These are phyloP conservation scores for Dissophora ornata DNA, from an alignment of 192 early-diverging fungal species.

Conservation along the genomic window DNA sequence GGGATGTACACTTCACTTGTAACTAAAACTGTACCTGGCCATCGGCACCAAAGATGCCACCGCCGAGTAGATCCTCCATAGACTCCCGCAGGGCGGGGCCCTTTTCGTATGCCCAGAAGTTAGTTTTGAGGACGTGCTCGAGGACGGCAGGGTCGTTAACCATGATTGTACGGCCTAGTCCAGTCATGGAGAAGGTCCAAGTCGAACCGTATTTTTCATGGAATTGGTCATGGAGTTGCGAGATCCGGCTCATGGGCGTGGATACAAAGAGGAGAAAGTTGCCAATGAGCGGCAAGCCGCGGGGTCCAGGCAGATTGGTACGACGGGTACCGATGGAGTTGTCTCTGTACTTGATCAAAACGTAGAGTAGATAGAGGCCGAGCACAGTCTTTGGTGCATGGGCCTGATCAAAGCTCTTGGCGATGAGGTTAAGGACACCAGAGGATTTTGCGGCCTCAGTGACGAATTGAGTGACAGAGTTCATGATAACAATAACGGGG, in stretches of 20 bases:
- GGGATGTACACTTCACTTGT: no score
- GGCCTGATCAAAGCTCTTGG: slow-evolving; percentile 14
- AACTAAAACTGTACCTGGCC: no score
- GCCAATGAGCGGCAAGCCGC: slow-evolving; percentile 49
- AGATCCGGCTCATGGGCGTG: slow-evolving; percentile 10
- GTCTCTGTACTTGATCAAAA: slow-evolving; percentile 39
- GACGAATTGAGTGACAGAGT: slow-evolving; percentile 1
- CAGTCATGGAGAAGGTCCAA: slow-evolving; percentile 28
- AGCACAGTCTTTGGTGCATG: slow-evolving; percentile 27
- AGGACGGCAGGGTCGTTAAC: slow-evolving; percentile 33
- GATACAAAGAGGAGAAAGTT: slow-evolving; percentile 22
- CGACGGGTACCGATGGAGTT: slow-evolving; percentile 37
- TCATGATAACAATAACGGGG: slow-evolving; percentile 1
- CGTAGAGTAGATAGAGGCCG: slow-evolving; percentile 29
- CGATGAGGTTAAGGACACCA: slow-evolving; percentile 1
- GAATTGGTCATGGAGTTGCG: slow-evolving; percentile 24
- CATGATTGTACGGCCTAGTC: slow-evolving; percentile 22
- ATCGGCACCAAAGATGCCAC: slow-evolving; percentile 48
- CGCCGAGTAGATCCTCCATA: slow-evolving; percentile 27
- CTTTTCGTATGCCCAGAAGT: slow-evolving; percentile 45
- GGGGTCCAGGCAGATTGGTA: slow-evolving; percentile 29
- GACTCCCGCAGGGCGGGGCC: slow-evolving; percentile 1
- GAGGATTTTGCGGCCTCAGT: slow-evolving; percentile 19
- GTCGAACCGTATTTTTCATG: slow-evolving; percentile 26
- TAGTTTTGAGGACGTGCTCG: slow-evolving; percentile 49